Evolutionary conservation across 768 basidiomycete genomes (phyloP).

Genomic region (Boletus reticulatus): DNA sequence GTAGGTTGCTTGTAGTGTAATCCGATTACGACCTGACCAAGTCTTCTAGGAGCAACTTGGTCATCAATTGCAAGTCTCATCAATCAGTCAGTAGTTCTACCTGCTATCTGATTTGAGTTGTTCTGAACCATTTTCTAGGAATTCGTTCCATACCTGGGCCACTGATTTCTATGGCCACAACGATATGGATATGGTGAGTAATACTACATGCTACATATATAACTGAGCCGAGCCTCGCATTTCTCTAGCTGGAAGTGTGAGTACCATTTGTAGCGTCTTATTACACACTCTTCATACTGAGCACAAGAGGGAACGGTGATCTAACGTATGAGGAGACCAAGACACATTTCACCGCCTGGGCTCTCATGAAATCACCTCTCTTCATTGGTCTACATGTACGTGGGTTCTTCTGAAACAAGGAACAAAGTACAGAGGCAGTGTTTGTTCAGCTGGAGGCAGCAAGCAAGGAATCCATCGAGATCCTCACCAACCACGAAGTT

Average conservation of each 20-base stretch:
- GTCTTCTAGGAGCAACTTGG: slow-evolving; percentile 44
- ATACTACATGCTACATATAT: slow-evolving; percentile 3
- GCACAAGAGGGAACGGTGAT: slow-evolving; percentile 56
- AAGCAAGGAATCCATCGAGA: slow-evolving; percentile 48
- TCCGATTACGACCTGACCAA: background rate
- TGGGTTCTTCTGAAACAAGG: slow-evolving; percentile 8
- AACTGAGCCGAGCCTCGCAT: background rate
- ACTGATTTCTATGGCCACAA: slow-evolving; percentile 68
- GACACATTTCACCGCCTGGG: slow-evolving; percentile 73
- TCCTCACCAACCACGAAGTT: slow-evolving; percentile 62
- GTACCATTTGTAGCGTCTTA: slow-evolving; percentile 5
- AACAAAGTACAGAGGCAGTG: background rate
- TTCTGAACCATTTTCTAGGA: slow-evolving; percentile 36
- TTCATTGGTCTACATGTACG: slow-evolving; percentile 59
- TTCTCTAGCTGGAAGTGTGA: slow-evolving; percentile 53
- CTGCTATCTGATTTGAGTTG: background rate
- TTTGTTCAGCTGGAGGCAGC: slow-evolving; percentile 46
- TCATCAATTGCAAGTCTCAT: slow-evolving; percentile 49
- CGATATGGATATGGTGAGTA: slow-evolving; percentile 63
- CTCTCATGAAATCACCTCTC: slow-evolving; percentile 66
- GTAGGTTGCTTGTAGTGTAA: slow-evolving; percentile 19
- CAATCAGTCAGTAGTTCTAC: slow-evolving; percentile 40
- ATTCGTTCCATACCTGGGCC: slow-evolving; percentile 61
- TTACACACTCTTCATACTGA: background rate
- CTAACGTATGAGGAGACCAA: slow-evolving; percentile 63